Evolutionary conservation across 192 early-diverging fungal genomes (phyloP).

Genomic region (Chytriomyces sp.): DNA sequence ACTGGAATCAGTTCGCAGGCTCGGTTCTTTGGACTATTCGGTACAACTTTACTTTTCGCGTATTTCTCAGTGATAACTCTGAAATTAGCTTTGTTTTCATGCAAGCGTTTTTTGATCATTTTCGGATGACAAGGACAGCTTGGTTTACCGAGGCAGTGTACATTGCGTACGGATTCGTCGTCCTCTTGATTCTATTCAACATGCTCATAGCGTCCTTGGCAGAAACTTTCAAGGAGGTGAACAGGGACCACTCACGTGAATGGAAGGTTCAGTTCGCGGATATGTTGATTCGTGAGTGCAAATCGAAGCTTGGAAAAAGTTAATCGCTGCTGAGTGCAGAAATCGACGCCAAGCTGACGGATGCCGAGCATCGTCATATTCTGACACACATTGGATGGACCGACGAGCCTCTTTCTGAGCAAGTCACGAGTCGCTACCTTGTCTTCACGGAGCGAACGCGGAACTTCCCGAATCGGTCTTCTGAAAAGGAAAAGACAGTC

Average conservation of each 20-base stretch:
- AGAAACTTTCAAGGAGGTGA: conserved; percentile 10
- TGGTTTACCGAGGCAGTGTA: conserved; percentile 24
- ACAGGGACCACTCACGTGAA: not conserved
- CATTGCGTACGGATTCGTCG: conserved; percentile 17
- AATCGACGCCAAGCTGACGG: conserved; percentile 3
- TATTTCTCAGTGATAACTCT: too few species aligned
- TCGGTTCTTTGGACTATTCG: conserved; percentile 22
- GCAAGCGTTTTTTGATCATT: conserved; percentile 15
- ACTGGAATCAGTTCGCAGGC: conserved; percentile 27
- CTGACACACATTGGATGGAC: conserved; percentile 22
- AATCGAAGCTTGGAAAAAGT: not conserved
- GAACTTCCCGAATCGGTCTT: not conserved
- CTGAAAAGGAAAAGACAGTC: not conserved
- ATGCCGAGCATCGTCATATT: not conserved
- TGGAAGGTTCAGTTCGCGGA: conserved; percentile 28
- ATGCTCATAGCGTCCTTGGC: conserved; percentile 29
- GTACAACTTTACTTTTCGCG: too few species aligned
- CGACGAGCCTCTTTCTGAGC: not conserved
- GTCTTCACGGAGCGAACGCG: conserved; percentile 15
- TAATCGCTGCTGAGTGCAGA: not conserved
- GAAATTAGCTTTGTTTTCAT: not conserved
- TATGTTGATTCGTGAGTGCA: conserved; percentile 16
- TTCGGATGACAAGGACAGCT: not conserved
- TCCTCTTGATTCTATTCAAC: conserved; percentile 20
- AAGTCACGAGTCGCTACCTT: conserved; percentile 9